A percentile compares a stretch with the other conserved stretches of the same genome.
Conservation (phyloP, 352 stramenopile genomes). For the Phytophthora hybrid region DNA sequence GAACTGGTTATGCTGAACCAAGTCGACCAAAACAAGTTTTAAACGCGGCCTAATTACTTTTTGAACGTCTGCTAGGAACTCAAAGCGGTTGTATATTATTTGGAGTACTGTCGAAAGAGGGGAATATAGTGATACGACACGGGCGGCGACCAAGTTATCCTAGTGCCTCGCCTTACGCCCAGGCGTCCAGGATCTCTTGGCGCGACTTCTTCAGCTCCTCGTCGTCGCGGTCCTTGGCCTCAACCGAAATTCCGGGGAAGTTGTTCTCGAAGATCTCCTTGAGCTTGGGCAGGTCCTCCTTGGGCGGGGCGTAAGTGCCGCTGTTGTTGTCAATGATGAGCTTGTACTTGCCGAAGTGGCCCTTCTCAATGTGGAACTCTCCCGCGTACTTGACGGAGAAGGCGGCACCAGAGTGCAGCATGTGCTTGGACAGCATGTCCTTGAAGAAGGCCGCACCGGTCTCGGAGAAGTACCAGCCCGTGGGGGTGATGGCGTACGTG, state of each 20-base stretch:
- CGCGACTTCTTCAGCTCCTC: slow-evolving; percentile 29
- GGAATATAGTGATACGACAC: no score
- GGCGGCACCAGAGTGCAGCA: slow-evolving; percentile 40
- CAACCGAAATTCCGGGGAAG: slow-evolving; percentile 39
- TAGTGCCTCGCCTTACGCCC: slow-evolving; percentile 9
- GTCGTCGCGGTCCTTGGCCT: slow-evolving; percentile 33
- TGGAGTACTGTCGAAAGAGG: neutral
- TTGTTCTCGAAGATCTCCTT: slow-evolving; percentile 41
- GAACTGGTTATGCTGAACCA: neutral
- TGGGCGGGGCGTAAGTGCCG: slow-evolving; percentile 42
- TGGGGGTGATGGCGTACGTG: slow-evolving; percentile 44
- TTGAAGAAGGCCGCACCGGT: slow-evolving; percentile 49
- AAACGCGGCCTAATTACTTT: neutral
- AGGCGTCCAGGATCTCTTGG: slow-evolving; percentile 41
- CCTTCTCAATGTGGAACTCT: slow-evolving; percentile 44
- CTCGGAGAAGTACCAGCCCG: slow-evolving; percentile 52
- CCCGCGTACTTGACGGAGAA: slow-evolving; percentile 44
- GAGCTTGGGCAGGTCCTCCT: slow-evolving; percentile 37
- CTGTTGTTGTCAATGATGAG: slow-evolving; percentile 53
- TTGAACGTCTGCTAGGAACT: neutral
- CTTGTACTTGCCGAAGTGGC: slow-evolving; percentile 21
- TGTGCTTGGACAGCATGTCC: slow-evolving; percentile 52
- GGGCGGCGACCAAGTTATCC: no score
- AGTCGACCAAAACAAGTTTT: neutral
- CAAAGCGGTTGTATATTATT: neutral